Conservation (phyloP, 176 grass and related monocot genomes). For the Avena atlantica region DNA sequence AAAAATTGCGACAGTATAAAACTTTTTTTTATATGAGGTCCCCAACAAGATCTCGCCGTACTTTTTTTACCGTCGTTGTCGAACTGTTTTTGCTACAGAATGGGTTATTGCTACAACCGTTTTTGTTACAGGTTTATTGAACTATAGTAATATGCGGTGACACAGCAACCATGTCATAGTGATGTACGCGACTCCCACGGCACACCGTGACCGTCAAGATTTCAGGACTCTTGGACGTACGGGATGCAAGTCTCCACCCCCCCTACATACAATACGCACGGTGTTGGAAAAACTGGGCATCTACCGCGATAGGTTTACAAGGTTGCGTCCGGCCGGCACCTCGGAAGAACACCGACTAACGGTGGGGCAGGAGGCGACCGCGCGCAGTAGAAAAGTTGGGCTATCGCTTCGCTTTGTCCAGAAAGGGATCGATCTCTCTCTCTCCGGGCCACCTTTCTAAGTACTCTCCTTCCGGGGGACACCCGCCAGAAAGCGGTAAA, state of each 20-base stretch:
- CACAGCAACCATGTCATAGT: no score
- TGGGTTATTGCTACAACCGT: no score
- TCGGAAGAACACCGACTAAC: not conserved
- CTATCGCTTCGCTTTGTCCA: not conserved
- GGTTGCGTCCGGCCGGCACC: constrained; percentile 27
- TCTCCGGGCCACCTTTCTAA: not conserved
- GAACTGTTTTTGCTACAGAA: no score
- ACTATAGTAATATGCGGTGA: no score
- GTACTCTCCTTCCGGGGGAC: constrained; percentile 46
- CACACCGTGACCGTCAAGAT: no score
- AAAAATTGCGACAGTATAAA: no score
- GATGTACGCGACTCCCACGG: no score
- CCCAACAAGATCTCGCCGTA: no score
- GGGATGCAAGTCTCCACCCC: not conserved
- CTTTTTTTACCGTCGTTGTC: no score
- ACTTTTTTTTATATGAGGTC: no score
- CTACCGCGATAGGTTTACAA: not conserved
- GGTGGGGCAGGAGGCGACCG: not conserved
- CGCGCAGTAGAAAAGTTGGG: not conserved
- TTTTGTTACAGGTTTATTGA: no score
- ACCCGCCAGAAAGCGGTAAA: constrained; percentile 16
- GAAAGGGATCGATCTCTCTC: not conserved
- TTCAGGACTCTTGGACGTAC: not conserved
- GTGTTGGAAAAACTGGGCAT: constrained; percentile 27
- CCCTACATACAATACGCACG: not conserved